phyloP scores from a whole-genome alignment of 1,284 basidiomycete genomes.

The Tylopilus sp. region DNA sequence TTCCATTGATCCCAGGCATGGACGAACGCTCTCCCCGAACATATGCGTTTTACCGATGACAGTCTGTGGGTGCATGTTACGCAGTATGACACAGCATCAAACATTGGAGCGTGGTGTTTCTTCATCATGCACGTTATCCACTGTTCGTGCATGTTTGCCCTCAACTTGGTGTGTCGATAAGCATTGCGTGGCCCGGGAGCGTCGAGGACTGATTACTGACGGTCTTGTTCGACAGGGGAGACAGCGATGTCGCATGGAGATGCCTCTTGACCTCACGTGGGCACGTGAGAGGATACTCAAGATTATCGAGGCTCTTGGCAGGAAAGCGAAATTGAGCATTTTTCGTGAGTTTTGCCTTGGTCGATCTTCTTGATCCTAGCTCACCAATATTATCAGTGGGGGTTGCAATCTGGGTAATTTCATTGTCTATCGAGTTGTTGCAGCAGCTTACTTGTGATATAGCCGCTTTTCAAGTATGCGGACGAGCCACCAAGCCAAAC shows the following conservation, averaged over 20 bases:
- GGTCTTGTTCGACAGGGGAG: constrained; percentile 24
- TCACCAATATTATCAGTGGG: constrained; percentile 47
- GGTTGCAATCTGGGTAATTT: constrained; percentile 59
- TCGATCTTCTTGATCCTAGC: neutral
- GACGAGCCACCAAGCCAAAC: constrained; percentile 50
- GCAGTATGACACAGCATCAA: constrained; percentile 75
- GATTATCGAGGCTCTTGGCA: constrained; percentile 60
- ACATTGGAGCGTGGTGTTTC: constrained; percentile 75
- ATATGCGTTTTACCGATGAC: constrained; percentile 65
- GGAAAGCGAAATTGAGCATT: constrained; percentile 64
- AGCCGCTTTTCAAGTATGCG: constrained; percentile 68
- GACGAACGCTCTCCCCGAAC: constrained; percentile 60
- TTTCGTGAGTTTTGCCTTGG: constrained; percentile 51
- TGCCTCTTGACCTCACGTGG: constrained; percentile 41
- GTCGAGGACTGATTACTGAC: neutral
- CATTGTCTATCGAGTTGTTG: neutral
- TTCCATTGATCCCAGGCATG: constrained; percentile 49
- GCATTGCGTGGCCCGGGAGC: neutral
- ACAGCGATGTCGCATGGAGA: constrained; percentile 33
- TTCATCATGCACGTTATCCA: constrained; percentile 70
- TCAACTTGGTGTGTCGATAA: constrained; percentile 54
- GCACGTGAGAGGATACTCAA: constrained; percentile 56
- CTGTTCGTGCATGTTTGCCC: constrained; percentile 61
- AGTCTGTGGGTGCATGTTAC: constrained; percentile 65
- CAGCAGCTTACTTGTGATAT: constrained; percentile 14